These are phyloP conservation scores for Colletotrichum kahawae DNA, from an alignment of 2,329 filamentous ascomycete genomes.

Conservation along the genomic window DNA sequence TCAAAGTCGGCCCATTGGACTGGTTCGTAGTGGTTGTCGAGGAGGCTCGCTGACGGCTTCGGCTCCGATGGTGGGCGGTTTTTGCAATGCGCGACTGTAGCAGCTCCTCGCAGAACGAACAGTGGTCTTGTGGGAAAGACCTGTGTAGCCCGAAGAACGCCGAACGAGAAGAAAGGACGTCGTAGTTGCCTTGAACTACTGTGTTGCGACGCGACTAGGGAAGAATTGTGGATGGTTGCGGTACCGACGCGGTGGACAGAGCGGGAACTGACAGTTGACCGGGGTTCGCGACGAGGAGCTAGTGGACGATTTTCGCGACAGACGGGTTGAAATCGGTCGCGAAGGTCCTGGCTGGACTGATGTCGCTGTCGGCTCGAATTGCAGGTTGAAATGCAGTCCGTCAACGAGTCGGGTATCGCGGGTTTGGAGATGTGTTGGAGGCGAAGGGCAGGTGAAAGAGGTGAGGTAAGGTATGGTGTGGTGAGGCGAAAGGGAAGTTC, in stretches of 20 bases:
- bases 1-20: slow-evolving; percentile 19
- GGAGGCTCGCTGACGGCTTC: neutral
- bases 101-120: neutral
- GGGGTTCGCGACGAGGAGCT: slow-evolving; percentile 6
- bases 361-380: neutral
- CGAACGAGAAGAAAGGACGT: neutral
- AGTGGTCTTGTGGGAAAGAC: neutral
- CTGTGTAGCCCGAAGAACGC: neutral
- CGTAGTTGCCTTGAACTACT: neutral
- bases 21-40: neutral
- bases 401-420: neutral
- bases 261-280: neutral
- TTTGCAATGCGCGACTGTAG: neutral
- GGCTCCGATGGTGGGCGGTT: neutral
- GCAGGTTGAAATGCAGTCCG: neutral
- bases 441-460: neutral
- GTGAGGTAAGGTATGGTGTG: neutral
- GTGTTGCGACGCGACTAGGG: neutral
- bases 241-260: slow-evolving; percentile 10
- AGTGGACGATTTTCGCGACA: neutral
- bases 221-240: neutral
- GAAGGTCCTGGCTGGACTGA: neutral
- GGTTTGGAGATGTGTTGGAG: neutral
- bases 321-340: neutral
- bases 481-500: neutral